Evolutionary conservation across 2,329 filamentous ascomycete species (phyloP).

Genomic region (Clarireedia monteithiana): DNA sequence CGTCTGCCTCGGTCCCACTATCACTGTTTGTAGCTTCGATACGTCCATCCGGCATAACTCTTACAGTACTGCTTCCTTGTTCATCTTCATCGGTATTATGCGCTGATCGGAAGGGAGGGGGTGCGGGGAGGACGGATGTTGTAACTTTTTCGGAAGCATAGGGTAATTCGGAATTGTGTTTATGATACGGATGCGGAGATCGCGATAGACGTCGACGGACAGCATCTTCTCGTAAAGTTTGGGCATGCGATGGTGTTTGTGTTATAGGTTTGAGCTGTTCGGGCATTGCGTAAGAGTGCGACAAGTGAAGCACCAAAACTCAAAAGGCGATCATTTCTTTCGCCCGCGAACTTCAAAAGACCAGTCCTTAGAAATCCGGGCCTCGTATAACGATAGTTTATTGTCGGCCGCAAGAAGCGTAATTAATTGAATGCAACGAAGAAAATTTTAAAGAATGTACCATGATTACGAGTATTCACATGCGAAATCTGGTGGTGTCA

Average conservation of each 20-base stretch:
- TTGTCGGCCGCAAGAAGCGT: too few relatives aligned
- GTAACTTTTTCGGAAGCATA: constrained; percentile 38
- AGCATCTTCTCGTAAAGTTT: constrained; percentile 9
- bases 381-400: too few relatives aligned
- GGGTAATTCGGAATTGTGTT: constrained; percentile 47
- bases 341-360: background rate
- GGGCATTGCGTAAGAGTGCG: constrained; percentile 5
- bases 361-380: background rate
- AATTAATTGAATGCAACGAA: background rate
- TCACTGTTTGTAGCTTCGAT: constrained; percentile 57
- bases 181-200: constrained; percentile 62
- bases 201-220: constrained; percentile 31
- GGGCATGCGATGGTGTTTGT: constrained; percentile 6
- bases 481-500: background rate
- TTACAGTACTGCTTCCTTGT: constrained; percentile 13
- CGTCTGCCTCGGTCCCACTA: constrained; percentile 90
- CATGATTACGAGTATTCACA: background rate
- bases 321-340: background rate
- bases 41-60: constrained; percentile 11
- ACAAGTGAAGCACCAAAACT: background rate
- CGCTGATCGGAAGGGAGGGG: constrained; percentile 21
- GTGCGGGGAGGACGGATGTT: constrained; percentile 16
- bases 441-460: background rate
- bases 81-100: constrained; percentile 28
- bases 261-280: constrained; percentile 4